Base-by-base conservation (phyloP, 2,329 filamentous ascomycete genomes). In the Escovopsis sp. region DNA sequence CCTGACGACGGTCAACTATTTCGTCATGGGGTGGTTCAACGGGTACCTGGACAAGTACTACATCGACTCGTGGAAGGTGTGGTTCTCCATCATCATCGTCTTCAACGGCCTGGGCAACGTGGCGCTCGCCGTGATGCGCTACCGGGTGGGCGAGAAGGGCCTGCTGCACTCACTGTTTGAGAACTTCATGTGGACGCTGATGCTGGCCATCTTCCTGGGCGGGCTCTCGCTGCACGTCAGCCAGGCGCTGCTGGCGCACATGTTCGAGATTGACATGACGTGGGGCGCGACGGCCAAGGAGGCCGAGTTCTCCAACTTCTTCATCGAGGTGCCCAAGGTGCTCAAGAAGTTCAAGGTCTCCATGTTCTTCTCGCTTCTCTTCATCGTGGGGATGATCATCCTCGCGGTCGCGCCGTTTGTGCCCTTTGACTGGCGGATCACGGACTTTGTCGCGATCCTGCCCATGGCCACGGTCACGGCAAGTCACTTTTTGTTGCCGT, bases 271-370 rank as follows among this genome's bases (percentile, higher is more conserved):
- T 56, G 73, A 91, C 62, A 89, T 91, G 80, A 76, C 75, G 3
- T 91, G 85, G 85, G 85, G 85, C 40, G 78, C 85, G 1, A 93
- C 86, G 0, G 74, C 79, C 35, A 93, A 93, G 64, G 86, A 94
- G 64, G 75, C 76, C 40, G 81, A 86, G 53, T 79, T 82, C 55
- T 80, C 82, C 26, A 83, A 85, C 60, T 93, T 93, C 63, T 89
- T 88, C 63, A 82, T 85, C 46, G 85, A 91, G 57, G 75, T 88
- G 15, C 81, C 82, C 32, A 82, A 82, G 57, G 82, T 93, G 35
- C 59, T 89, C 52, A 81, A 79, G 62, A 79, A 76, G 60, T 89
- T 89, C 70, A 87, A 82, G 65, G 84, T 75, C 60, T 76, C 70
- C 43, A 82, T 85, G 58, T 55, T 74, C 38, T 76, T 84, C 50